These are phyloP conservation scores for Polyporus arcularius DNA, from an alignment of 768 basidiomycete genomes.

Conservation along the genomic window DNA sequence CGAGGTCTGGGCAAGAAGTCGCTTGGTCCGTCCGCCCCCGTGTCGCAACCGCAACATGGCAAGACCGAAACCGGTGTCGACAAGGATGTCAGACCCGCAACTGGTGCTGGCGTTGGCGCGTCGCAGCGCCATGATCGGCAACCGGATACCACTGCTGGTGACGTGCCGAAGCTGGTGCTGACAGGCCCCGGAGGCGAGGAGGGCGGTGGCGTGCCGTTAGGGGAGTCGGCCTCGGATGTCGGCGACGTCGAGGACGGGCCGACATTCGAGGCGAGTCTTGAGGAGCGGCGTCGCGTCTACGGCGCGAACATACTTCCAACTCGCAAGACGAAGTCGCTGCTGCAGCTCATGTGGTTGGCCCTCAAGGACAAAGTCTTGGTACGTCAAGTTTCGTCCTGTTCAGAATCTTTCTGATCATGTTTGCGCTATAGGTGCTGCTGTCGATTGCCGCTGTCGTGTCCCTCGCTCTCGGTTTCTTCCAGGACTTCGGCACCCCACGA, in stretches of 20 bases:
- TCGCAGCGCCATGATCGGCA: slow-evolving; percentile 36
- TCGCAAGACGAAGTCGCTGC: slow-evolving; percentile 48
- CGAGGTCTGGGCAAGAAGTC: slow-evolving; percentile 40
- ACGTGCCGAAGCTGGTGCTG: slow-evolving; percentile 29
- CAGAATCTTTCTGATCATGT: neutral
- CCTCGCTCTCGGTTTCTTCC: slow-evolving; percentile 90
- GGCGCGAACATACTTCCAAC: slow-evolving; percentile 53
- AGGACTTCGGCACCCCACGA: slow-evolving; percentile 80
- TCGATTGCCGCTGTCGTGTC: slow-evolving; percentile 93
- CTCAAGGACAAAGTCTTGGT: slow-evolving; percentile 66
- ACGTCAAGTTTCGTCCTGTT: slow-evolving; percentile 22
- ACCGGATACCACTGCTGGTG: slow-evolving; percentile 9
- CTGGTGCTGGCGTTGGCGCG: slow-evolving; percentile 33
- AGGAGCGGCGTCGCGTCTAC: slow-evolving; percentile 49
- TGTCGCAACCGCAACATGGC: slow-evolving; percentile 11
- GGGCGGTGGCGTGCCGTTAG: slow-evolving; percentile 3
- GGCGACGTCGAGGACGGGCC: slow-evolving; percentile 16
- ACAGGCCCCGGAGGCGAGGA: slow-evolving; percentile 25
- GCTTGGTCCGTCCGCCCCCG: slow-evolving; percentile 8
- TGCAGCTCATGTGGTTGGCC: slow-evolving; percentile 61
- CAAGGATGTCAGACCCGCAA: slow-evolving; percentile 17
- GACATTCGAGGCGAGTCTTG: slow-evolving; percentile 37
- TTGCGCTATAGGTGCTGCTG: slow-evolving; percentile 69
- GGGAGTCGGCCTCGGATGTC: slow-evolving; percentile 10
- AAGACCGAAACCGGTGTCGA: slow-evolving; percentile 1